Evolutionary conservation across 139 green algal species (phyloP).

Genomic region (Spirogloea muscicola): DNA sequence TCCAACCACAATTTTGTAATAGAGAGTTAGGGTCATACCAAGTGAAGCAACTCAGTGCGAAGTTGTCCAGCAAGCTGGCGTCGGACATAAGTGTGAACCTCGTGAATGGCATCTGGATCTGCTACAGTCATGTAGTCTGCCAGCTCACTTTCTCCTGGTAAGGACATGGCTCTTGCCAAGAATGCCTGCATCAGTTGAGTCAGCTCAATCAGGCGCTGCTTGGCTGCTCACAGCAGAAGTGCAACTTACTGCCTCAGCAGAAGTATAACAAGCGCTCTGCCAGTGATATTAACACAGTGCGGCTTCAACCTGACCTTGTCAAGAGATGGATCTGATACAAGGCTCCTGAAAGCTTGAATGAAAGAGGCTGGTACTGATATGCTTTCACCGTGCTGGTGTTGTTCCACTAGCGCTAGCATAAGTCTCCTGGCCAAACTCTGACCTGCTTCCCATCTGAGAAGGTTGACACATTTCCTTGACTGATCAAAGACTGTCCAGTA

Average conservation of each 20-base stretch:
- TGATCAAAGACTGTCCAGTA: no score
- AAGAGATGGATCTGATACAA: slow-evolving; percentile 24
- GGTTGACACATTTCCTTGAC: no score
- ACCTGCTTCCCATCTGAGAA: slow-evolving; percentile 68
- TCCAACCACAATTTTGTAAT: no score
- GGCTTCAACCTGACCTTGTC: no score
- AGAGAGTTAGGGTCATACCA: no score
- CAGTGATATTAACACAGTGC: no score
- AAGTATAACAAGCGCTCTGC: no score
- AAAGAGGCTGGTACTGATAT: slow-evolving; percentile 25
- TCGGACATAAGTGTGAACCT: slow-evolving; percentile 67
- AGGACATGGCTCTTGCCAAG: slow-evolving; percentile 56
- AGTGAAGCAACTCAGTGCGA: slow-evolving; percentile 70
- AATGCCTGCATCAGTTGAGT: slow-evolving; percentile 51
- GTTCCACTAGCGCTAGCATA: slow-evolving; percentile 62
- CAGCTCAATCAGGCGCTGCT: no score
- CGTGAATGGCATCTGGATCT: slow-evolving; percentile 64
- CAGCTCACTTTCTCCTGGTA: slow-evolving; percentile 71
- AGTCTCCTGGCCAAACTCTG: slow-evolving; percentile 75
- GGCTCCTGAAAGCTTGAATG: slow-evolving; percentile 27
- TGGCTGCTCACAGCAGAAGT: no score
- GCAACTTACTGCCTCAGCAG: no score
- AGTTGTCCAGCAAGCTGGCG: slow-evolving; percentile 66
- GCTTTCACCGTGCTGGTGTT: slow-evolving; percentile 12
- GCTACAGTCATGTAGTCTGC: slow-evolving; percentile 65